phyloP scores from a whole-genome alignment of 176 grass and related monocot genomes.

The Zea mays region DNA sequence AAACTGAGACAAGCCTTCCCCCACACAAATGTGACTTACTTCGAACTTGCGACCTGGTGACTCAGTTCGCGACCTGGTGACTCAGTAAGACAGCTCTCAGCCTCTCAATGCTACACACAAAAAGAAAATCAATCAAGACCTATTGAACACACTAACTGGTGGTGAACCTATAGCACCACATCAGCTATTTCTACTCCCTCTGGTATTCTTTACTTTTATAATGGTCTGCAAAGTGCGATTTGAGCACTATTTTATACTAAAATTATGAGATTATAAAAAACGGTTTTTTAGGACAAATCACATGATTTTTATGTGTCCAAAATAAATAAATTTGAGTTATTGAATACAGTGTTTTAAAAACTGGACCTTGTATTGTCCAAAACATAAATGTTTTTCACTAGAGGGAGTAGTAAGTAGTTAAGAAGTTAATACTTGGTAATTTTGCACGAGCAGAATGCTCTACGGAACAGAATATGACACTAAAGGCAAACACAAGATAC shows the following conservation, averaged over 20 bases:
- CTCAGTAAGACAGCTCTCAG: too few relatives aligned
- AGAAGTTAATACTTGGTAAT: neutral
- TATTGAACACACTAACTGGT: neutral
- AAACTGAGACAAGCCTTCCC: too few relatives aligned
- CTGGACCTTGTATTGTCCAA: neutral
- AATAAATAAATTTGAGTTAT: neutral
- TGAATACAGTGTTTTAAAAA: neutral
- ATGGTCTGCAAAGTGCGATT: neutral
- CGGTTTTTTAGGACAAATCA: neutral
- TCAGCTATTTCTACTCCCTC: neutral
- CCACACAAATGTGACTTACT: too few relatives aligned
- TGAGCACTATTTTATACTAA: neutral
- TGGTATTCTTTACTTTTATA: neutral
- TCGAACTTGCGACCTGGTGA: too few relatives aligned
- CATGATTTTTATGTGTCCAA: neutral
- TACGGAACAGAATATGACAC: neutral
- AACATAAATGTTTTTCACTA: neutral
- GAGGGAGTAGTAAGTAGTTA: neutral
- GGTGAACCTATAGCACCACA: neutral
- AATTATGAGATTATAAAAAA: neutral
- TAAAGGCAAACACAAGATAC: neutral
- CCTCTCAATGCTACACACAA: too few relatives aligned
- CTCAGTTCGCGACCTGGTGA: too few relatives aligned
- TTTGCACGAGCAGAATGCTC: constrained; percentile 1
- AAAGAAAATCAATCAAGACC: neutral